These are phyloP conservation scores for Ophiostoma sp. DNA, from an alignment of 2,329 filamentous ascomycete species.

Conservation along the genomic window DNA sequence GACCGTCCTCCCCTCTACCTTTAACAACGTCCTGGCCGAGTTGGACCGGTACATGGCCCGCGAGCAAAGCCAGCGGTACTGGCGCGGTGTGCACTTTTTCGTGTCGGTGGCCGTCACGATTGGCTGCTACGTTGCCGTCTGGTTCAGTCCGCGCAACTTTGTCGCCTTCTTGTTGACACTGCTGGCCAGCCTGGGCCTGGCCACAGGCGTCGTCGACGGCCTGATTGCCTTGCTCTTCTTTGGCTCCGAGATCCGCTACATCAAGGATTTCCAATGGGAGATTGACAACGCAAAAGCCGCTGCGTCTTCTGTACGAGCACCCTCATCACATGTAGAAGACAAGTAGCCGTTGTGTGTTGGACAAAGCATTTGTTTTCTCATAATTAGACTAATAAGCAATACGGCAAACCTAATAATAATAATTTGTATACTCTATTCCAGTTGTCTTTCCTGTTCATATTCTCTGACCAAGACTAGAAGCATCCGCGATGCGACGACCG, in stretches of 20 bases:
- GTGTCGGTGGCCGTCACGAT: conserved; percentile 65
- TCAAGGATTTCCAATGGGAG: conserved; percentile 95
- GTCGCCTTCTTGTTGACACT: conserved; percentile 80
- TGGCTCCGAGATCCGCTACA: conserved; percentile 73
- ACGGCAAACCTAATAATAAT: conserved; percentile 15
- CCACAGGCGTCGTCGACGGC: conserved; percentile 77
- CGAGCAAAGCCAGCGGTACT: conserved; percentile 69
- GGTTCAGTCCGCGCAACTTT: conserved; percentile 73
- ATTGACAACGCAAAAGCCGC: conserved; percentile 66
- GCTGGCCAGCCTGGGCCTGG: conserved; percentile 73
- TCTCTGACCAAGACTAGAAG: conserved; percentile 10
- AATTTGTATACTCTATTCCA: conserved; percentile 18
- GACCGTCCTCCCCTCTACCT: conserved; percentile 33
- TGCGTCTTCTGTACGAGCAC: conserved; percentile 32
- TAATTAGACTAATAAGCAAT: conserved; percentile 9
- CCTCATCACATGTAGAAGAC: background rate
- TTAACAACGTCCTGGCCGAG: conserved; percentile 70
- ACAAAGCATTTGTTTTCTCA: background rate
- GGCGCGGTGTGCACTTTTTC: conserved; percentile 74
- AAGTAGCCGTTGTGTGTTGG: background rate
- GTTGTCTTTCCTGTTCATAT: background rate
- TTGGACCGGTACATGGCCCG: conserved; percentile 67
- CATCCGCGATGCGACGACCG: conserved; percentile 31
- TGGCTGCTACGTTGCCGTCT: conserved; percentile 76
- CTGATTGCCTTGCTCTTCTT: conserved; percentile 87